These are phyloP conservation scores for Aplosporella prunicola DNA, from an alignment of 2,329 filamentous ascomycete species.

Conservation along the genomic window DNA sequence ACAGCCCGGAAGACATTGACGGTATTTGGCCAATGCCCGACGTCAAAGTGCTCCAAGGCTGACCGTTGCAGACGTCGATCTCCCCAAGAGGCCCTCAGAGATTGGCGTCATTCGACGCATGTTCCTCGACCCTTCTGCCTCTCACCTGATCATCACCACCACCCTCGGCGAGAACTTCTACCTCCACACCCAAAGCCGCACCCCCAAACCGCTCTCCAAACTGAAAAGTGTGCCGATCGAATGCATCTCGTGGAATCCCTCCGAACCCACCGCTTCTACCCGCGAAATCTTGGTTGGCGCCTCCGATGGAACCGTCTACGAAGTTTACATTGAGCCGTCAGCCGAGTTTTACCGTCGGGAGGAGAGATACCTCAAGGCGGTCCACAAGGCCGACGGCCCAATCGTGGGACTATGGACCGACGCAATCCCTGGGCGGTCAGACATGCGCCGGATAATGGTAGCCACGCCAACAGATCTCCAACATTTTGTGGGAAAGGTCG, in stretches of 20 bases:
- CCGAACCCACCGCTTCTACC: constrained; percentile 83
- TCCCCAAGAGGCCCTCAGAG: constrained; percentile 86
- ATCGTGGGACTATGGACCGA: constrained; percentile 84
- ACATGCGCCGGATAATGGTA: constrained; percentile 68
- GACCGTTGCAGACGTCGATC: constrained; percentile 67
- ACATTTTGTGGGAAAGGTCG: constrained; percentile 71
- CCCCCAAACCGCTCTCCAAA: constrained; percentile 70
- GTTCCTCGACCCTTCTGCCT: constrained; percentile 95
- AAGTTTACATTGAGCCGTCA: constrained; percentile 87
- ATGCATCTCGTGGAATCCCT: constrained; percentile 89
- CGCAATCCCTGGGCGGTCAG: constrained; percentile 54
- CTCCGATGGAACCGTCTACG: constrained; percentile 90
- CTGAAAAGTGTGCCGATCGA: constrained; percentile 83
- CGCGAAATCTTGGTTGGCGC: constrained; percentile 87
- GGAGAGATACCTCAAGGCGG: constrained; percentile 78
- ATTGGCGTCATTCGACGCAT: constrained; percentile 87
- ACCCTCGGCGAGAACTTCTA: constrained; percentile 94
- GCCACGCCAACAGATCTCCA: constrained; percentile 69
- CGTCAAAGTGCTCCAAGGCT: background rate
- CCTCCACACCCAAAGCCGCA: constrained; percentile 86
- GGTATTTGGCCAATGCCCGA: constrained; percentile 21
- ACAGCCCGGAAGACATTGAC: constrained; percentile 91
- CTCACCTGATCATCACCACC: constrained; percentile 85
- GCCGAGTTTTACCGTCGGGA: constrained; percentile 93
- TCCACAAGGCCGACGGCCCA: constrained; percentile 77